Base-by-base conservation (phyloP, 768 basidiomycete genomes). In the Amanita exitialis region DNA sequence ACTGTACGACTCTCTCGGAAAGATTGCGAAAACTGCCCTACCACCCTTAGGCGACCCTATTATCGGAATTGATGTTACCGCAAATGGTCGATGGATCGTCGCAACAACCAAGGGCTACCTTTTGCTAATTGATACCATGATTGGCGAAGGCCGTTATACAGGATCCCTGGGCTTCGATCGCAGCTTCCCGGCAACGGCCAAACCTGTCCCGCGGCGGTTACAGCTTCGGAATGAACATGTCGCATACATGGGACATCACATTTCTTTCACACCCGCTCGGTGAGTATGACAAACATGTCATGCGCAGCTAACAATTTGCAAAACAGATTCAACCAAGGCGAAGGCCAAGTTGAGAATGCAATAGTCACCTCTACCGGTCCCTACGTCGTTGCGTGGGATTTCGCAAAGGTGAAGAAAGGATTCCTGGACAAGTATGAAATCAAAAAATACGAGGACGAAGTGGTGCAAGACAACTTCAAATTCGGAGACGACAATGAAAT, bases 401-500 rank as follows among this genome's bases (percentile, higher is more conserved):
- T 99, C 64, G 79, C 76, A 41, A 92, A 94, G 62, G 89, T 98
- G 56, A 97, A 95, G 77, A 84, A 84, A 66, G 96, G 96, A 49
- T 78, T 80, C 45, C 74, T 86, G 38, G 90, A 92, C 67, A 87
- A 86, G 64, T 98, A 97, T 61, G 91, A 95, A 60, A 94, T 98
- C 72, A 93, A 94, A 77, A 86, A 86, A 64, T 97, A 96, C 63
- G 87, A 92, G 60, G 92, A 95, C 59, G 75, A 79, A 42, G 93
- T 98, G 52, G 93, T 98, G 0, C 94, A 96, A 56, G 96, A 99
- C 66, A 90, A 86, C 68, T 99, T 99, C 81, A 90, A 86, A 69
- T 98, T 94, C 62, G 95, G 93, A 12, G 90, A 95, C 59, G 94
- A 98, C 68, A 89, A 91, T 61, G 86, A 97, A 63, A 97, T 99